A percentile compares a stretch with the other conserved stretches of the same genome.
phyloP scores from a whole-genome alignment of 805 yeast genomes.

The Hanseniaspora taiwanica region DNA sequence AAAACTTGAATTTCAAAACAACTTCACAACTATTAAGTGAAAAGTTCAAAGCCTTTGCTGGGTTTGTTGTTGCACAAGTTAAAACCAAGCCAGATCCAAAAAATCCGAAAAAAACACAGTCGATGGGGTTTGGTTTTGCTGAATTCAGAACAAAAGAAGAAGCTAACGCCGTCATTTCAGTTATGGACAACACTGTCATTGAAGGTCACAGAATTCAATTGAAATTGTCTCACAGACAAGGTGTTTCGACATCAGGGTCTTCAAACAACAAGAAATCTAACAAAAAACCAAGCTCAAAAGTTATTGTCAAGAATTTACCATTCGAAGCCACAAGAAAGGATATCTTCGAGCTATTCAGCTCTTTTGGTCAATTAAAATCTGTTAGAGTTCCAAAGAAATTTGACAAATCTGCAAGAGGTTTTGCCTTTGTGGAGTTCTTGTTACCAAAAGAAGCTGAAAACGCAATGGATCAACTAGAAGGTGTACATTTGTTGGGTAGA shows the following conservation, averaged over 20 bases:
- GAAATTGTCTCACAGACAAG: constrained; percentile 74
- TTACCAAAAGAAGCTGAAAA: constrained; percentile 81
- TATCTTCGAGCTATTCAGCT: constrained; percentile 80
- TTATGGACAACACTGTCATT: constrained; percentile 61
- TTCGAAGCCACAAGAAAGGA: constrained; percentile 92
- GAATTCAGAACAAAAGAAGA: constrained; percentile 71
- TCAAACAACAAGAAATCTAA: constrained; percentile 23
- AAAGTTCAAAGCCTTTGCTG: constrained; percentile 57
- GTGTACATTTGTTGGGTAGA: constrained; percentile 94
- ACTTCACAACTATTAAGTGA: constrained; percentile 41
- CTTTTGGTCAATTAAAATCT: constrained; percentile 89
- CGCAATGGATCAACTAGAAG: constrained; percentile 87
- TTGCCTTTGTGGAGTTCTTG: constrained; percentile 90
- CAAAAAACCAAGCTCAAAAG: constrained; percentile 45
- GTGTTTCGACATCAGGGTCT: constrained; percentile 22
- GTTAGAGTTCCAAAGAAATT: constrained; percentile 94
- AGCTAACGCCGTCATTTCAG: constrained; percentile 62
- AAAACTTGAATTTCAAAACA: constrained; percentile 82
- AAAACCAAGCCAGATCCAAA: constrained; percentile 83
- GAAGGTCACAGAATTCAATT: constrained; percentile 87
- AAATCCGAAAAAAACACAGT: constrained; percentile 46
- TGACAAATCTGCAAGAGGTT: constrained; percentile 90
- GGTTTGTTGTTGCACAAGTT: constrained; percentile 71
- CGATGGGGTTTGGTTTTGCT: constrained; percentile 97
- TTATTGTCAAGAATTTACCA: constrained; percentile 92